These are phyloP conservation scores for Yamadazyma takamatsuzukensis DNA, from an alignment of 805 yeast genomes.

Conservation along the genomic window DNA sequence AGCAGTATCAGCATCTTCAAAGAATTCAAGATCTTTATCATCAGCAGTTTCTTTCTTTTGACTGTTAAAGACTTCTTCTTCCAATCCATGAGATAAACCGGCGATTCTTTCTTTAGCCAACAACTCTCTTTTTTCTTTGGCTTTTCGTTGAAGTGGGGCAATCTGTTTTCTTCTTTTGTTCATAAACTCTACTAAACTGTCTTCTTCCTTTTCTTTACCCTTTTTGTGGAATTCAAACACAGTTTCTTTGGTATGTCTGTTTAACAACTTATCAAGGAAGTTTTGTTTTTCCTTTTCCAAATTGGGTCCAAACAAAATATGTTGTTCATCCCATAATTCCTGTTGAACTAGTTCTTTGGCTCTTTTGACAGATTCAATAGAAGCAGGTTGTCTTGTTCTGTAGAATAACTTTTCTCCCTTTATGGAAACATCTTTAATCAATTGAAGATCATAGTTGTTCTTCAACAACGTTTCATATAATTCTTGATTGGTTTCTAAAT, in stretches of 20 bases:
- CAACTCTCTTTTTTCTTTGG: slow-evolving; percentile 64
- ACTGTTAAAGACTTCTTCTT: slow-evolving; percentile 68
- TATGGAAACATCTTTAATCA: slow-evolving; percentile 63
- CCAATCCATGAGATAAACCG: slow-evolving; percentile 68
- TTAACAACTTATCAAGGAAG: slow-evolving; percentile 67
- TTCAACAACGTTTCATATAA: slow-evolving; percentile 57
- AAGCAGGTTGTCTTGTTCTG: slow-evolving; percentile 83
- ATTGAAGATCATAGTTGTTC: slow-evolving; percentile 64
- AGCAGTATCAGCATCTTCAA: slow-evolving; percentile 51
- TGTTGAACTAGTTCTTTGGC: slow-evolving; percentile 69
- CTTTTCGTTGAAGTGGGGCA: slow-evolving; percentile 81
- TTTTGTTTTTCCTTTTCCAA: slow-evolving; percentile 67
- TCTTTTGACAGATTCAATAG: slow-evolving; percentile 79
- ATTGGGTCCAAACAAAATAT: slow-evolving; percentile 73
- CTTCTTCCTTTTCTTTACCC: slow-evolving; percentile 45
- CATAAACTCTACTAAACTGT: slow-evolving; percentile 78
- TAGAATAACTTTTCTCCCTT: slow-evolving; percentile 88
- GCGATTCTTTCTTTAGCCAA: slow-evolving; percentile 71
- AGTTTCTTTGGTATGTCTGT: slow-evolving; percentile 77
- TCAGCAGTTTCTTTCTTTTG: slow-evolving; percentile 46
- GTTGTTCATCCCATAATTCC: slow-evolving; percentile 85
- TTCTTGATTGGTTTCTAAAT: slow-evolving; percentile 71
- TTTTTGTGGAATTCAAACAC: slow-evolving; percentile 79
- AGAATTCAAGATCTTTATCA: slow-evolving; percentile 43
- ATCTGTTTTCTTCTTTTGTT: slow-evolving; percentile 78